phyloP scores from a whole-genome alignment of 2,329 filamentous ascomycete species.

The Huntiella omanensis region DNA sequence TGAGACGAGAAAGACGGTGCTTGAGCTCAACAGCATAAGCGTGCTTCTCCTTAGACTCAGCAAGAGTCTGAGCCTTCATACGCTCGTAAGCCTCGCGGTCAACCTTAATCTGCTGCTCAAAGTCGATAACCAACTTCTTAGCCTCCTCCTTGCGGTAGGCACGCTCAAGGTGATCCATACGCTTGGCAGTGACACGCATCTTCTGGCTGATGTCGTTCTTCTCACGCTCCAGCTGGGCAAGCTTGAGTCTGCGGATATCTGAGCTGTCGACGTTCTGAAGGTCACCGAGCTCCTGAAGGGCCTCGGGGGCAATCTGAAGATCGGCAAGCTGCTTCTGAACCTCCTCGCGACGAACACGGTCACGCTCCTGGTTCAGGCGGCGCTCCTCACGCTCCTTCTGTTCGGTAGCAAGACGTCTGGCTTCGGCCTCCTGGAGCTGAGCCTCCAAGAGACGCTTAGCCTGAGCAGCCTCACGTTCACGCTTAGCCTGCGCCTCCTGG shows the following conservation, averaged over 20 bases:
- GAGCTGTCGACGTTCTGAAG: conserved; percentile 76
- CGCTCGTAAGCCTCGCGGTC: conserved; percentile 69
- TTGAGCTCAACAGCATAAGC: conserved; percentile 84
- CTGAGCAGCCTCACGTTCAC: conserved; percentile 81
- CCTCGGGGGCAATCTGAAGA: conserved; percentile 73
- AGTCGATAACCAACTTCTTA: conserved; percentile 78
- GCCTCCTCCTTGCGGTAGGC: conserved; percentile 89
- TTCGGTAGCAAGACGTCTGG: conserved; percentile 75
- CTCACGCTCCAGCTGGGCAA: conserved; percentile 89
- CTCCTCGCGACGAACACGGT: conserved; percentile 80
- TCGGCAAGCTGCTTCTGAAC: conserved; percentile 84
- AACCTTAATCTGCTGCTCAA: conserved; percentile 58
- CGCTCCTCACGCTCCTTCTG: conserved; percentile 78
- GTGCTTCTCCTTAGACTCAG: conserved; percentile 72
- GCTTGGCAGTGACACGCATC: conserved; percentile 79
- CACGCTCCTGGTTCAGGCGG: conserved; percentile 68
- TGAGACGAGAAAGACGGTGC: conserved; percentile 70
- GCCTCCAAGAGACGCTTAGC: conserved; percentile 74
- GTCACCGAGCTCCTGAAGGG: conserved; percentile 53
- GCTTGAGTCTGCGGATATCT: conserved; percentile 81
- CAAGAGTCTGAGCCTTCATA: conserved; percentile 57
- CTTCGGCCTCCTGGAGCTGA: conserved; percentile 76
- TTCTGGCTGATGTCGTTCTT: conserved; percentile 92
- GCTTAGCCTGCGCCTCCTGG: conserved; percentile 70
- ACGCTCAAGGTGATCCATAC: conserved; percentile 91